Evolutionary conservation across 345 rosid species (phyloP).

Genomic region (Turnera subulata): DNA sequence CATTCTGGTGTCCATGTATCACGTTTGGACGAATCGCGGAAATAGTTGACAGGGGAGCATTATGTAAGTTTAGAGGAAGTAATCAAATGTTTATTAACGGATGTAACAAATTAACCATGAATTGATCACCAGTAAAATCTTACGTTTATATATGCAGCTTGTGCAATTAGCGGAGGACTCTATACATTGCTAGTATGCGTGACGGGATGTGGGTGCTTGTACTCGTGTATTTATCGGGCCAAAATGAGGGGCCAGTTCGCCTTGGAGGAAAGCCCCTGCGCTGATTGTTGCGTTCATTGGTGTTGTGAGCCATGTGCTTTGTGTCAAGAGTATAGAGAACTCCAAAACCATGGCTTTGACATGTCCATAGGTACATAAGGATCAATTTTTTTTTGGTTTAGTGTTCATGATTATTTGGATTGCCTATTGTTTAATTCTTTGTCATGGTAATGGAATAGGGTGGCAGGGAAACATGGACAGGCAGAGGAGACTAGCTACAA

Average conservation of each 20-base stretch:
- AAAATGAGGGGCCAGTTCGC: conserved; percentile 59
- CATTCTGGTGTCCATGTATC: conserved; percentile 69
- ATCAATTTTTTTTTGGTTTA: background rate
- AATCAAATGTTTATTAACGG: background rate
- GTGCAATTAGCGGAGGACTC: conserved; percentile 45
- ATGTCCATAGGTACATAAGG: conserved; percentile 30
- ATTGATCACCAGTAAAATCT: no score
- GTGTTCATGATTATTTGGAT: background rate
- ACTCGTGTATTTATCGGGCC: conserved; percentile 57
- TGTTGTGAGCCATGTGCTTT: conserved; percentile 60
- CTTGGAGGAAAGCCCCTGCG: conserved; percentile 45
- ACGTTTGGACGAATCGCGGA: conserved; percentile 63
- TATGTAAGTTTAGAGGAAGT: conserved; percentile 6
- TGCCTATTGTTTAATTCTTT: background rate
- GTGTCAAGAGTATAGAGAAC: conserved; percentile 62
- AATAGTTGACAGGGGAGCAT: conserved; percentile 58
- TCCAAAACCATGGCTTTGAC: conserved; percentile 54
- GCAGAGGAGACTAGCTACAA: conserved; percentile 32
- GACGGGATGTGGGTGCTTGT: conserved; percentile 47
- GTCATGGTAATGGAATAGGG: conserved; percentile 21
- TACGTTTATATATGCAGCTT: conserved; percentile 29
- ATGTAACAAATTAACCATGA: no score
- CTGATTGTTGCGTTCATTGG: conserved; percentile 47
- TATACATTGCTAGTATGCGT: conserved; percentile 34
- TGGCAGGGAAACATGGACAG: conserved; percentile 76